phyloP scores from a whole-genome alignment of 2,329 filamentous ascomycete species.

The Ploettnerulaceae sp. region DNA sequence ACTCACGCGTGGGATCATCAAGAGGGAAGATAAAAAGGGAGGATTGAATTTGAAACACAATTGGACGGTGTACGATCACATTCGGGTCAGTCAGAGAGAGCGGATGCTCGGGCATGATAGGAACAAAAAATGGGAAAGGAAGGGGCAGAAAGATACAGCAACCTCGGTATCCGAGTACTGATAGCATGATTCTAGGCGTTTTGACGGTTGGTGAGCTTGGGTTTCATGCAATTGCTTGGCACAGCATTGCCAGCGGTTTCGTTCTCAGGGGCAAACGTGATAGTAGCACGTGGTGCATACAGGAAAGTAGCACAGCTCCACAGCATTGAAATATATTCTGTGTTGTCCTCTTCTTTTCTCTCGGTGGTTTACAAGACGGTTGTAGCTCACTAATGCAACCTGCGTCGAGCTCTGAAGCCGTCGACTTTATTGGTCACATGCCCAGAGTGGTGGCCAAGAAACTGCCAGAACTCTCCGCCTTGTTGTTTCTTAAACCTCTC shows the following conservation, averaged over 20 bases:
- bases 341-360: background rate
- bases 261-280: slow-evolving; percentile 3
- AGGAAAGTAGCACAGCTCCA: slow-evolving; percentile 3
- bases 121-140: slow-evolving; percentile 7
- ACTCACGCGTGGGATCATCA: slow-evolving; percentile 38
- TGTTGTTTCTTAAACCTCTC: background rate
- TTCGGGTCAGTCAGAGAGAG: slow-evolving; percentile 2
- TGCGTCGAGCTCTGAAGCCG: too few relatives aligned
- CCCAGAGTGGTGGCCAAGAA: background rate
- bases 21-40: slow-evolving; percentile 37
- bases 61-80: slow-evolving; percentile 9
- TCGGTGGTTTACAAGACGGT: too few relatives aligned
- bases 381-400: too few relatives aligned
- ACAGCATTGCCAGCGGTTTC: slow-evolving; percentile 9
- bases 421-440: slow-evolving; percentile 1
- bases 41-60: slow-evolving; percentile 27
- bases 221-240: slow-evolving; percentile 13
- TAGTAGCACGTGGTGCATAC: slow-evolving; percentile 10
- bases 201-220: slow-evolving; percentile 8
- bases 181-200: slow-evolving; percentile 18
- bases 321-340: slow-evolving; percentile 1
- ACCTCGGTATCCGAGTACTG: background rate
- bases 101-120: slow-evolving; percentile 10
- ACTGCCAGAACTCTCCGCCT: background rate
- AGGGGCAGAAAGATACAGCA: slow-evolving; percentile 8